These are phyloP conservation scores for Claviceps sorghi DNA, from an alignment of 2,329 filamentous ascomycete species.

Conservation along the genomic window DNA sequence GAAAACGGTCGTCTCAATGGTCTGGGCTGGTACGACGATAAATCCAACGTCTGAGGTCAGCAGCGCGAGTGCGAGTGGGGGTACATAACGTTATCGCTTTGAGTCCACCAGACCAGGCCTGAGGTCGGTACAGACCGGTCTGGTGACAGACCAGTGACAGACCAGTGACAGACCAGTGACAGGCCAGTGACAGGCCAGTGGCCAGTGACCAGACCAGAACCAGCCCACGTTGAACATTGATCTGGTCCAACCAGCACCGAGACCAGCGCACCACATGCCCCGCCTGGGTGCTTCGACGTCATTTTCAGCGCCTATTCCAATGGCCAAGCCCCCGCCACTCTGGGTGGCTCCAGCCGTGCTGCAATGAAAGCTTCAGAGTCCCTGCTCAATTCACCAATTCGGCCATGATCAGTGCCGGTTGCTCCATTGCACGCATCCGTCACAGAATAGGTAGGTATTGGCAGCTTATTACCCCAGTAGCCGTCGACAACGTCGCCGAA, in stretches of 20 bases:
- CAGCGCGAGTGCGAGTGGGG: no score
- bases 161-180: neutral
- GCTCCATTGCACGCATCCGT: neutral
- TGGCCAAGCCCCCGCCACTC: neutral
- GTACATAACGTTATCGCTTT: no score
- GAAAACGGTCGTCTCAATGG: no score
- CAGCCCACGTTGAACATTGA: neutral
- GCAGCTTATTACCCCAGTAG: neutral
- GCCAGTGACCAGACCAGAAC: neutral
- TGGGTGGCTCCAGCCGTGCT: neutral
- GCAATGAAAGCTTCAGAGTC: neutral
- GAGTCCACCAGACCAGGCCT: no score
- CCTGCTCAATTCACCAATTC: neutral
- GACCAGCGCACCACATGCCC: neutral
- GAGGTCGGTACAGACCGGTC: neutral
- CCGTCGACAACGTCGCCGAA: neutral
- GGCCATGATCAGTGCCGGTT: neutral
- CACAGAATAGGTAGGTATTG: neutral
- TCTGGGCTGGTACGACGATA: no score
- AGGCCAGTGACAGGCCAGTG: neutral
- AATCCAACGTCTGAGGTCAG: no score
- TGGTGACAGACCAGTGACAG: neutral
- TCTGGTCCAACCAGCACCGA: neutral
- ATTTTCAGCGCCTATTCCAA: neutral
- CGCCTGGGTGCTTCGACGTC: constrained; percentile 3